A percentile compares a stretch with the other conserved stretches of the same genome.
Conservation (phyloP, 1,139 yeast genomes). For the Arxiozyma slooffiae region DNA sequence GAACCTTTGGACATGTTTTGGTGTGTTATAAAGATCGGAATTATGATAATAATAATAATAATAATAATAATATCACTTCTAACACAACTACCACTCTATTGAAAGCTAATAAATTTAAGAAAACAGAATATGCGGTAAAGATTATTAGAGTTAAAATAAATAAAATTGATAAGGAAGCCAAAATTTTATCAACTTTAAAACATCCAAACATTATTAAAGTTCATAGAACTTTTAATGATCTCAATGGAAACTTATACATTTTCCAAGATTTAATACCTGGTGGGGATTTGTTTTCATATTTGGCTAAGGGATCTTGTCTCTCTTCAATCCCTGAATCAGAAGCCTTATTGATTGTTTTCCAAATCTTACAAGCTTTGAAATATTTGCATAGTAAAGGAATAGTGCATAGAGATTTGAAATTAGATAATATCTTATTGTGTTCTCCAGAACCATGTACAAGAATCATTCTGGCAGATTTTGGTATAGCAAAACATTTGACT, state of each 20-base stretch:
- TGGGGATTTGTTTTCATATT: slow-evolving; percentile 57
- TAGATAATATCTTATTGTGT: slow-evolving; percentile 48
- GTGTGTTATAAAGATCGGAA: slow-evolving; percentile 14
- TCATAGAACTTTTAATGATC: slow-evolving; percentile 35
- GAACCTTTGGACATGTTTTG: slow-evolving; percentile 51
- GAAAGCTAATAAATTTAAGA: slow-evolving; percentile 1
- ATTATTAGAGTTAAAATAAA: slow-evolving; percentile 34
- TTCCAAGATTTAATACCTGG: slow-evolving; percentile 50
- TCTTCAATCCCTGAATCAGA: slow-evolving; percentile 45
- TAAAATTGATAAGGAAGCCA: slow-evolving; percentile 35
- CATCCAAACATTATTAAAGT: slow-evolving; percentile 42
- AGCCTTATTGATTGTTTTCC: slow-evolving; percentile 44
- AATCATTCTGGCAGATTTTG: slow-evolving; percentile 56
- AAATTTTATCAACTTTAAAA: slow-evolving; percentile 32
- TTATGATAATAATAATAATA: too few species aligned
- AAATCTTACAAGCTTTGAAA: slow-evolving; percentile 43
- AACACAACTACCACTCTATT: background rate
- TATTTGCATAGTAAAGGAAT: slow-evolving; percentile 45
- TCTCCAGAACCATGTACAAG: slow-evolving; percentile 44
- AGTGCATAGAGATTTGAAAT: slow-evolving; percentile 47
- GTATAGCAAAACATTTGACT: slow-evolving; percentile 42
- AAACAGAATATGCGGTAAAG: slow-evolving; percentile 42
- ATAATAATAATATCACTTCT: background rate
- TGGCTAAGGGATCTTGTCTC: slow-evolving; percentile 37
- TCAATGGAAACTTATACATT: slow-evolving; percentile 35